Evolutionary conservation across 805 yeast genomes (phyloP).

Genomic region (Candida tibetensis): DNA sequence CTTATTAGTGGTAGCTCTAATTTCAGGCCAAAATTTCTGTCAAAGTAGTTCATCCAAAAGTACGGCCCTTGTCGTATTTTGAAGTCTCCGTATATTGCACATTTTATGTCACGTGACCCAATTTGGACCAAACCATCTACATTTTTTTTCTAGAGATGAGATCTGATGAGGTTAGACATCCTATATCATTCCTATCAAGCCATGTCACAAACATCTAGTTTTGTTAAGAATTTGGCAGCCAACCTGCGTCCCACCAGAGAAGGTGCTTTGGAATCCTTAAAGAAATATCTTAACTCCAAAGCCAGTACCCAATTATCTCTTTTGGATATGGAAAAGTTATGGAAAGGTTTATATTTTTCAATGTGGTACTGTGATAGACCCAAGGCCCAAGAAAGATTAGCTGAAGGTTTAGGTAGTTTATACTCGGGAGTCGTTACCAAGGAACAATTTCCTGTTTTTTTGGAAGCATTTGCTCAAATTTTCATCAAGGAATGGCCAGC

Average conservation of each 20-base stretch:
- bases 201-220: slow-evolving; percentile 42
- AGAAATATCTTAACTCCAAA: slow-evolving; percentile 49
- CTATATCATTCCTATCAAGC: background rate
- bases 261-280: slow-evolving; percentile 64
- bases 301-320: slow-evolving; percentile 39
- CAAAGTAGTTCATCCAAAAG: too few relatives aligned
- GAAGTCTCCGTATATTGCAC: too few relatives aligned
- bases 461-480: slow-evolving; percentile 77
- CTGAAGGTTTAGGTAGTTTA: slow-evolving; percentile 63
- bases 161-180: background rate
- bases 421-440: slow-evolving; percentile 44
- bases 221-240: slow-evolving; percentile 81
- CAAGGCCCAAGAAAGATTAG: slow-evolving; percentile 83
- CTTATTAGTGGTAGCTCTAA: too few relatives aligned
- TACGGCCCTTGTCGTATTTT: too few relatives aligned
- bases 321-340: slow-evolving; percentile 72
- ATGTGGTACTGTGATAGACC: slow-evolving; percentile 98
- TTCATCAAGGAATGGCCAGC: slow-evolving; percentile 78
- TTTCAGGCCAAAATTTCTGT: too few relatives aligned
- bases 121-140: background rate
- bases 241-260: slow-evolving; percentile 75
- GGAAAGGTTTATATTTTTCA: slow-evolving; percentile 94
- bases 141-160: slow-evolving; percentile 1
- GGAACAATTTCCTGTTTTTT: slow-evolving; percentile 48
- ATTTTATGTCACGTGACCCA: slow-evolving; percentile 1